A percentile compares a stretch with the other conserved stretches of the same genome.
Evolutionary conservation across 1,284 basidiomycete genomes (phyloP).

Genomic region (Leucoagaricus sp.): DNA sequence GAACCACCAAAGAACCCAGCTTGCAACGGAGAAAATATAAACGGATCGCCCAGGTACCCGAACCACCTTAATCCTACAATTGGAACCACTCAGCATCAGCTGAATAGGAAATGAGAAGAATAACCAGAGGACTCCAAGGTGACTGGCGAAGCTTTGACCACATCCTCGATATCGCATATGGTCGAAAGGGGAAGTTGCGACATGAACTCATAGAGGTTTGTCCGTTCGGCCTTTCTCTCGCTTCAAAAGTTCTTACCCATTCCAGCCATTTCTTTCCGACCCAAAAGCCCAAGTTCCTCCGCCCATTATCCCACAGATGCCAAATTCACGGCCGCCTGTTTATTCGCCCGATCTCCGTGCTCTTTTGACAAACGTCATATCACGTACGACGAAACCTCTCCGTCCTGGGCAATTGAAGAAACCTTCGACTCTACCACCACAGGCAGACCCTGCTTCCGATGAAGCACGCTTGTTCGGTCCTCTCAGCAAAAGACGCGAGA

Average conservation of each 20-base stretch:
- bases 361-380: slow-evolving; percentile 54
- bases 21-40: slow-evolving; percentile 46
- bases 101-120: slow-evolving; percentile 53
- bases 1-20: slow-evolving; percentile 28
- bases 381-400: slow-evolving; percentile 50
- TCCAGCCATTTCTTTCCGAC: slow-evolving; percentile 55
- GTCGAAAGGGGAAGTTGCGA: slow-evolving; percentile 67
- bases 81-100: neutral
- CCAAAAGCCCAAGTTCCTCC: slow-evolving; percentile 40
- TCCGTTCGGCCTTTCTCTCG: slow-evolving; percentile 10
- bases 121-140: slow-evolving; percentile 61
- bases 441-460: slow-evolving; percentile 57
- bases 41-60: slow-evolving; percentile 49
- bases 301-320: slow-evolving; percentile 51
- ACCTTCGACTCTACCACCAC: slow-evolving; percentile 58
- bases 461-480: slow-evolving; percentile 63
- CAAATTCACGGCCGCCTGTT: slow-evolving; percentile 59
- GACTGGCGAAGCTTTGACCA: slow-evolving; percentile 53
- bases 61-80: neutral
- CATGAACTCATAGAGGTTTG: slow-evolving; percentile 65
- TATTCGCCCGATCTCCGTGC: slow-evolving; percentile 63
- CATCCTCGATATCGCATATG: slow-evolving; percentile 78
- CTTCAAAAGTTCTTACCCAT: slow-evolving; percentile 6
- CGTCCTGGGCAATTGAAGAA: slow-evolving; percentile 37
- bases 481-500: slow-evolving; percentile 69